Percentiles rank a stretch among this genome's conserved stretches.
phyloP scores from a whole-genome alignment of 176 grass and related monocot species.

The barley (Hordeum vulgare) region MorexV3_pseudomolecules_assembly NC_058523.1:161745899-161746398 shows the following conservation, averaged over 20 bases:
- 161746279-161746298: background rate
- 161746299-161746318: background rate
- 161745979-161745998: background rate
- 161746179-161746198: background rate
- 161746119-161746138: background rate
- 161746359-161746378: conserved; percentile 38
- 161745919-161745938: background rate
- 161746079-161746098: background rate
- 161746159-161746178: background rate
- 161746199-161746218: background rate
- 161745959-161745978: background rate
- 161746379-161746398: conserved; percentile 63
- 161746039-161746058: background rate
- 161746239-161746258: background rate
- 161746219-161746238: too few relatives aligned
- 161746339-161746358: background rate
- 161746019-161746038: background rate
- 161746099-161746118: background rate
- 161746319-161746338: background rate
- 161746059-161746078: background rate
- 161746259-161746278: background rate
- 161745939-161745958: background rate
- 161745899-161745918: background rate
- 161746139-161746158: background rate
- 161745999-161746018: background rate